phyloP scores from a whole-genome alignment of 441 rosid species.

The Adansonia madagascariensis region DNA sequence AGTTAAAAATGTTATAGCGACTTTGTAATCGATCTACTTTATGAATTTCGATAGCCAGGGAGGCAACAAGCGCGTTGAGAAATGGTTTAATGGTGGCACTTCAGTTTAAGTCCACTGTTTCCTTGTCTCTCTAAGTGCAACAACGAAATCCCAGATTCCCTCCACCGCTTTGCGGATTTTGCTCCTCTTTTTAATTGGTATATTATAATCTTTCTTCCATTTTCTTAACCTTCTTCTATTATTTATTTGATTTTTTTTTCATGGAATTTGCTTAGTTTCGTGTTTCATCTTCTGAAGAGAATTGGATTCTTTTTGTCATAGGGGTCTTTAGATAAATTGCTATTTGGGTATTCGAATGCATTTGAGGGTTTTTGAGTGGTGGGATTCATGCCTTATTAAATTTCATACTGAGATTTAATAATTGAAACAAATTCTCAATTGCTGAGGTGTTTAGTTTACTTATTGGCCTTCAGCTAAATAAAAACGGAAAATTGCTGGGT shows the following conservation, averaged over 20 bases:
- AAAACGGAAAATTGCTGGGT: background rate
- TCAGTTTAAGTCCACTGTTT: background rate
- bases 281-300: background rate
- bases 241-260: background rate
- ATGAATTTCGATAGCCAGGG: background rate
- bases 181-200: conserved; percentile 8
- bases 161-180: background rate
- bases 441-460: background rate
- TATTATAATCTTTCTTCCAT: background rate
- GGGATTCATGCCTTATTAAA: background rate
- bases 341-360: background rate
- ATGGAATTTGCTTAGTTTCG: background rate
- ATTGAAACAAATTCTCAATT: background rate
- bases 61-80: background rate
- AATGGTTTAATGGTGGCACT: conserved; percentile 4
- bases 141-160: background rate
- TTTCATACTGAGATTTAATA: background rate
- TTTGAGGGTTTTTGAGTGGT: conserved; percentile 9
- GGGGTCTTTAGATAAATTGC: conserved; percentile 2
- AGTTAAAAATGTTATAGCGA: background rate
- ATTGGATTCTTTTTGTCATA: background rate
- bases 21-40: too few relatives aligned
- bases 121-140: background rate
- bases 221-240: background rate
- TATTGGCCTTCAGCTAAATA: background rate